Conservation (phyloP, 1,284 basidiomycete species). For the Pyrrhoderma lamaoense region DNA sequence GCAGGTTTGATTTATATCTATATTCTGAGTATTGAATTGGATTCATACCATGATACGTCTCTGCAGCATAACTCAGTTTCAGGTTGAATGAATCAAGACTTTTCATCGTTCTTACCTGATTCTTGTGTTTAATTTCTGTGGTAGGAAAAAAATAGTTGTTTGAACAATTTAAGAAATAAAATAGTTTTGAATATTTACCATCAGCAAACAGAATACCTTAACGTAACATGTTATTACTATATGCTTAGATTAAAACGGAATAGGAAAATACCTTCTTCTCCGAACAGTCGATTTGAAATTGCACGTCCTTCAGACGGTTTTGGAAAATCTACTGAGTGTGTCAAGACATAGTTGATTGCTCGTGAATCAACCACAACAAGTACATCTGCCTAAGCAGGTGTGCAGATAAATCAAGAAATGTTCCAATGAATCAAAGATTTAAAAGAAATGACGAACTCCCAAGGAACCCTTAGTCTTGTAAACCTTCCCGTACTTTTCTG, state of each 20-base stretch:
- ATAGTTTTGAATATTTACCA: constrained; percentile 1
- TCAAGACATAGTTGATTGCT: constrained; percentile 43
- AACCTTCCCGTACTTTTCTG: constrained; percentile 20
- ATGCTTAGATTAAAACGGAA: no score
- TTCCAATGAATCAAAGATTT: background rate
- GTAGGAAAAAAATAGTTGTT: background rate
- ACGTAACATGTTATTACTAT: no score
- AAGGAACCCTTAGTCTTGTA: constrained; percentile 16
- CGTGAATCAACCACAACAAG: constrained; percentile 42
- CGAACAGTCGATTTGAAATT: constrained; percentile 7
- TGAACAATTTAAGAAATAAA: background rate
- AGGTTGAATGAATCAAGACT: no score
- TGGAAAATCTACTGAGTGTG: constrained; percentile 39
- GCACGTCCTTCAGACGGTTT: constrained; percentile 33
- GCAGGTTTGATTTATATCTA: background rate
- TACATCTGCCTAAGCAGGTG: constrained; percentile 28
- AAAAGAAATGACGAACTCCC: constrained; percentile 9
- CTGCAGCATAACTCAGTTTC: background rate
- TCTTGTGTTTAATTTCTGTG: constrained; percentile 11
- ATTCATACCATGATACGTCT: constrained; percentile 12
- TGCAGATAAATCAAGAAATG: background rate
- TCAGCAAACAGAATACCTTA: constrained; percentile 10
- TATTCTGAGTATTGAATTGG: background rate
- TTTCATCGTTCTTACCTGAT: constrained; percentile 4
- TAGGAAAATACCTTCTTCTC: no score